phyloP scores from a whole-genome alignment of 73 alveolate species.

The Tetrahymena thermophila region DNA sequence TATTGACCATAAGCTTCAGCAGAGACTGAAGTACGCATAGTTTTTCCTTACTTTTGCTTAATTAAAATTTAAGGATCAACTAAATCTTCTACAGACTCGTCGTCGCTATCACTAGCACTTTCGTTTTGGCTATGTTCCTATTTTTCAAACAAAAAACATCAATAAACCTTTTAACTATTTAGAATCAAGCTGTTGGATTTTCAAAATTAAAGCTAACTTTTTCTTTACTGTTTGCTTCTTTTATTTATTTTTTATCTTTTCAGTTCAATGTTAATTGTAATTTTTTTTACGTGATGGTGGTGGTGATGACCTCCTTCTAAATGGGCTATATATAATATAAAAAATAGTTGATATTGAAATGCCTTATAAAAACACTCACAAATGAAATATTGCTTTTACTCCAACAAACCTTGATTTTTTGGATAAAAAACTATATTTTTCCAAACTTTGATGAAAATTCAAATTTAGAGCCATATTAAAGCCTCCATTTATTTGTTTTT shows the following conservation, averaged over 20 bases:
- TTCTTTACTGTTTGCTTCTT: not conserved
- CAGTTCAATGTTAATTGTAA: not conserved
- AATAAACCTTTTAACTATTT: not conserved
- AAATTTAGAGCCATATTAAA: not conserved
- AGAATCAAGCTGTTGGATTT: not conserved
- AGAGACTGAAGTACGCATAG: constrained; percentile 61
- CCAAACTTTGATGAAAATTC: not conserved
- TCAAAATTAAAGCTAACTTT: too few species aligned
- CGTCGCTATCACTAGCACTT: not conserved
- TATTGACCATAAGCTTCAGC: constrained; percentile 89
- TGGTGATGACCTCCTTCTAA: not conserved
- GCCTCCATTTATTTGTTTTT: not conserved
- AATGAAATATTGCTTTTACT: too few species aligned
- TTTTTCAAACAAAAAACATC: not conserved
- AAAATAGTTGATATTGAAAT: not conserved
- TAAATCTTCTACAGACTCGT: not conserved
- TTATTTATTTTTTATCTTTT: too few species aligned
- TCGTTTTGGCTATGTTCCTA: not conserved
- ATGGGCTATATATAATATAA: not conserved
- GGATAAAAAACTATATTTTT: too few species aligned
- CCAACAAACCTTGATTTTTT: not conserved
- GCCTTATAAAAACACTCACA: not conserved
- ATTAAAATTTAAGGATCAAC: not conserved
- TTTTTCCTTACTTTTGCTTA: constrained; percentile 10
- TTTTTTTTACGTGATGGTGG: not conserved